Conservation (phyloP, 2,329 filamentous ascomycete genomes). For the Exserohilum rostratum region DNA sequence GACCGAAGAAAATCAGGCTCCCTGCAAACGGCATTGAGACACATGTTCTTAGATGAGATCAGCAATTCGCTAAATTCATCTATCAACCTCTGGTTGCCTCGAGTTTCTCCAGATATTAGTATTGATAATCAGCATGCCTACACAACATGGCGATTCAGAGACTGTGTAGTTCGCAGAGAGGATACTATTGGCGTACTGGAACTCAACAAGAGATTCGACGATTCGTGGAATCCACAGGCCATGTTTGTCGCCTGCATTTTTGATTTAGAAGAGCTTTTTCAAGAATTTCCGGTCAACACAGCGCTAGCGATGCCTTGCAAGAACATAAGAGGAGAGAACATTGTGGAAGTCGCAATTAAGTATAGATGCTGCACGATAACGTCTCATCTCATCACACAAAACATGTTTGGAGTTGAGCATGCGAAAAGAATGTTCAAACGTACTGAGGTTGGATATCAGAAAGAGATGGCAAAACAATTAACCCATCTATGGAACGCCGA, state of each 20-base stretch:
- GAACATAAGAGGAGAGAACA: neutral
- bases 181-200: too few species aligned
- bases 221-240: too few species aligned
- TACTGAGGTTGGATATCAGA: neutral
- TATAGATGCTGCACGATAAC: neutral
- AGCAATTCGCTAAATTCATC: neutral
- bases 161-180: too few species aligned
- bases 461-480: neutral
- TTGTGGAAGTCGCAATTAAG: neutral
- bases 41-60: neutral
- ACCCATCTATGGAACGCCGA: neutral
- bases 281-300: neutral
- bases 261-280: neutral
- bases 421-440: neutral
- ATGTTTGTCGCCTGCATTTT: neutral
- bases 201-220: too few species aligned
- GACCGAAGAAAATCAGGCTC: neutral
- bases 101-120: too few species aligned
- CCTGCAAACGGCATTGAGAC: neutral
- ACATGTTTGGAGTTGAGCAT: neutral
- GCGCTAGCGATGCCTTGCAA: neutral
- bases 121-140: too few species aligned
- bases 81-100: neutral
- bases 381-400: neutral
- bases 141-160: too few species aligned